Evolutionary conservation across 768 basidiomycete genomes (phyloP), one percentile per base, ranked within the genome.

Genomic region (Inosperma sp.): DNA sequence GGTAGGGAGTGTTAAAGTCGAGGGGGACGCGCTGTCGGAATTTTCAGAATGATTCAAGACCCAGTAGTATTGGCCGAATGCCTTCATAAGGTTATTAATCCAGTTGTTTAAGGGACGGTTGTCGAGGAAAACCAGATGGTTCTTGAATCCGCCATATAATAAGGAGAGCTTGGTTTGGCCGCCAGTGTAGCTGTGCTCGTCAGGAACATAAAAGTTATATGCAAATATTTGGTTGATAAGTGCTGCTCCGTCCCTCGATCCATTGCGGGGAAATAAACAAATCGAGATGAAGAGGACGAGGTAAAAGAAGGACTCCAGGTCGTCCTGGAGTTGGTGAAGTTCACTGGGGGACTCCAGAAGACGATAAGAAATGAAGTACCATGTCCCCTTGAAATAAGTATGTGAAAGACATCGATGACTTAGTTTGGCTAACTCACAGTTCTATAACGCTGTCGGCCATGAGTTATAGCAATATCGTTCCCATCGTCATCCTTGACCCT

Each of bases 401-500:
- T 4, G n/a, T 41, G 7, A 41, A 23, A 21, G 13, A 17, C 12
- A 7, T 7, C 39, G 19, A 22, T 13, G 5, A 12, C 4, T 21
- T 3, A 5, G 13, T 21, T 23, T 13, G 25, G 13, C 19, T 5
- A 17, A 16, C 39, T 41, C 13, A 41, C 39, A 3, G 44, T 46
- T 26, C 44, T 6, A 2, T 29, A 2, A 12, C 26, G 7, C 12
- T n/a, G 12, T 33, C 44, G 13, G 6, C 21, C 23, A 23, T 46
- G 25, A 6, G 30, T 17, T 27, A n/a, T 16, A 2, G 16, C 3
- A 5, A 46, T 17, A 30, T 29, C 27, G 2, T 29, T 29, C 8
- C 3, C 42, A 5, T 21, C 16, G 16, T 12, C 51, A 16, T 4
- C 31, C 31, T 14, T 33, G 19, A 56, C 23, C 47, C 56, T 63